Evolutionary conservation across 108 stramenopile genomes (phyloP).

Genomic region (Nannochloropsis salina): DNA sequence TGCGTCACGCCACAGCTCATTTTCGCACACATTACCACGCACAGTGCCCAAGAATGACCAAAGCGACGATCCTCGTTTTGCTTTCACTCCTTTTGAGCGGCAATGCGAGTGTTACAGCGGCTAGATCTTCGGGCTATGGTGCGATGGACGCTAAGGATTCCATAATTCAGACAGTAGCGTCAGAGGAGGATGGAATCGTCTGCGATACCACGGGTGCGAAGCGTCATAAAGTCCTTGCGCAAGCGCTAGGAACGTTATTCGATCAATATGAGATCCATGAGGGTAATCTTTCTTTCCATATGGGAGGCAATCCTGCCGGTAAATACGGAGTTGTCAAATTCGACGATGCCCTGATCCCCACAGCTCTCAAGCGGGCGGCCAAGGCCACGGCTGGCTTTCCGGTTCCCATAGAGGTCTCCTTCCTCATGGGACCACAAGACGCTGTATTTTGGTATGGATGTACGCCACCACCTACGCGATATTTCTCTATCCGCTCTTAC

Average conservation of each 20-base stretch:
- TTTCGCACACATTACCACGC: no score
- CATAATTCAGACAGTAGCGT: no score
- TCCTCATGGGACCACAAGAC: background rate
- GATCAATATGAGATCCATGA: background rate
- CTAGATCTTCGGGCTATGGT: no score
- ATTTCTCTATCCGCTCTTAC: background rate
- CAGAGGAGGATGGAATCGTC: slow-evolving; percentile 3
- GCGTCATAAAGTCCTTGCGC: background rate
- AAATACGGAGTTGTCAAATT: slow-evolving; percentile 18
- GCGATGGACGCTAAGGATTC: no score
- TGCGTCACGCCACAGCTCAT: no score
- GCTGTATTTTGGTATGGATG: background rate
- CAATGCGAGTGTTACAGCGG: no score
- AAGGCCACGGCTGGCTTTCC: background rate
- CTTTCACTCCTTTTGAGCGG: no score
- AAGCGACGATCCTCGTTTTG: no score
- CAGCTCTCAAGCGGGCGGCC: background rate
- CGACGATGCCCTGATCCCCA: background rate
- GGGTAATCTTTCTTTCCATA: background rate
- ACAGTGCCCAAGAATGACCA: no score
- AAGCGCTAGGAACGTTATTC: background rate
- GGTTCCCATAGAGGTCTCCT: background rate
- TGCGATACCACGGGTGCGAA: background rate
- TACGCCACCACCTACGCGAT: background rate
- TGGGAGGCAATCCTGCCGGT: background rate